Base-by-base conservation (phyloP, 2,329 filamentous ascomycete species). In the Sclerotiophoma versabilis region DNA sequence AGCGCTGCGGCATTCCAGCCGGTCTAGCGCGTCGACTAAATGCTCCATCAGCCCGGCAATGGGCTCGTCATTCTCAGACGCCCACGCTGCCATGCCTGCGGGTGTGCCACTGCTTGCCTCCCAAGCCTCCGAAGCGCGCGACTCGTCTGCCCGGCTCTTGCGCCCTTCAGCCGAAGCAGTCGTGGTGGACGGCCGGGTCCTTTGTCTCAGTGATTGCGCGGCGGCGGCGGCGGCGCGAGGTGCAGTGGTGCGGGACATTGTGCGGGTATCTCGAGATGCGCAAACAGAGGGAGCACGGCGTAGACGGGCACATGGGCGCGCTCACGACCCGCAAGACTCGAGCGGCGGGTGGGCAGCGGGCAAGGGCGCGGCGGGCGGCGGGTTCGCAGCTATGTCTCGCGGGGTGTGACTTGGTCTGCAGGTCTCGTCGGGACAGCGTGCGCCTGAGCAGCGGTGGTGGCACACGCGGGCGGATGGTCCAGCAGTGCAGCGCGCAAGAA, bases 281-380 rank as follows among this genome's bases (percentile, higher is more conserved):
- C 71, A 66, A 72, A 66, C 68, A 64, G 66, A 66, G 63, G 59
- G 58, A 70, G 64, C 62, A 64, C 47, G 65, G 68, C 65, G 65
- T 63, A 70, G 66, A 68, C 61, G 63, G 64, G 71, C 72, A 74
- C 71, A 74, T 75, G 66, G 69, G 71, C 64, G 67, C 65, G 60
- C 57, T 63, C 63, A 58, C 59, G 56, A 58, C 67, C 64, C 68
- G 71, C 67, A 61, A 47, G 56, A 53, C 38, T 47, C 34, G 58
- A 52, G 62, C 63, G 62, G 60, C 55, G 36, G 49, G 49, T 33
- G 49, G 33, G 37, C 20, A 43, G 44, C 50, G 37, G 34, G 22
- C 17, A 27, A 25, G 38, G 25, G 34, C 32, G 50, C 42, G 48
- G 54, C 37, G 33, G 38, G 29, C 14, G 30, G 23, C 23, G 41